A percentile compares a stretch with the other conserved stretches of the same genome.
These are phyloP conservation scores for Omphalea diandra DNA, from an alignment of 441 rosid species.

Conservation along the genomic window DNA sequence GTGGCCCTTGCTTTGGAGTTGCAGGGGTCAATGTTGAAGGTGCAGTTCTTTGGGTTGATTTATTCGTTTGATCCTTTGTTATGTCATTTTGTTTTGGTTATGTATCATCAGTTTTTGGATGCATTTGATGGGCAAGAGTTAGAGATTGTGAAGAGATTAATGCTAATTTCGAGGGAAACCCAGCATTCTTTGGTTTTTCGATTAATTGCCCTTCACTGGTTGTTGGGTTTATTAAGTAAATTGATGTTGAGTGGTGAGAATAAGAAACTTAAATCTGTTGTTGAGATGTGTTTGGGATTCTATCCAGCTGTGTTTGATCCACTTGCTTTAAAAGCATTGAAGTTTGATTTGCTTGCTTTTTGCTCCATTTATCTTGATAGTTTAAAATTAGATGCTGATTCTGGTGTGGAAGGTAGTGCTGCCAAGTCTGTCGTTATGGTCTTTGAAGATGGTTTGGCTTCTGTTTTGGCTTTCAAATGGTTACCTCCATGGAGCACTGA, in stretches of 20 bases:
- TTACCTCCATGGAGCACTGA: constrained; percentile 91
- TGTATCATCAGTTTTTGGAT: constrained; percentile 60
- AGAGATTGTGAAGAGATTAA: constrained; percentile 64
- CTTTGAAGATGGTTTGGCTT: constrained; percentile 65
- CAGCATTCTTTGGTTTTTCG: constrained; percentile 70
- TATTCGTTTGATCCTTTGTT: constrained; percentile 76
- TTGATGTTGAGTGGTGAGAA: constrained; percentile 40
- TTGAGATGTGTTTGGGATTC: constrained; percentile 61
- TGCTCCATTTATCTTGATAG: constrained; percentile 50
- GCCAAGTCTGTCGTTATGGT: constrained; percentile 42
- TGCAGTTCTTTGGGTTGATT: constrained; percentile 85
- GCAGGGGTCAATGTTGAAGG: constrained; percentile 89
- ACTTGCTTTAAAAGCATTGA: constrained; percentile 76
- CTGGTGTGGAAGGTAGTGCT: constrained; percentile 31
- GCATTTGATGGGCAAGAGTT: constrained; percentile 75
- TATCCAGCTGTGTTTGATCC: constrained; percentile 81
- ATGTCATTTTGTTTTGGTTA: constrained; percentile 64
- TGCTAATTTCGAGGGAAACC: constrained; percentile 65
- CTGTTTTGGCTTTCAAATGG: constrained; percentile 89
- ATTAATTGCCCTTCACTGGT: constrained; percentile 81
- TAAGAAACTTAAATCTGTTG: constrained; percentile 48
- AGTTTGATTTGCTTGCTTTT: constrained; percentile 80
- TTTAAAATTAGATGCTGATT: constrained; percentile 31
- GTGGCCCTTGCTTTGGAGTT: constrained; percentile 68
- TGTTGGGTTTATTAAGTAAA: constrained; percentile 62